Conservation (phyloP, 164 flowering plant species). For the Dillenia turbinata region DNA sequence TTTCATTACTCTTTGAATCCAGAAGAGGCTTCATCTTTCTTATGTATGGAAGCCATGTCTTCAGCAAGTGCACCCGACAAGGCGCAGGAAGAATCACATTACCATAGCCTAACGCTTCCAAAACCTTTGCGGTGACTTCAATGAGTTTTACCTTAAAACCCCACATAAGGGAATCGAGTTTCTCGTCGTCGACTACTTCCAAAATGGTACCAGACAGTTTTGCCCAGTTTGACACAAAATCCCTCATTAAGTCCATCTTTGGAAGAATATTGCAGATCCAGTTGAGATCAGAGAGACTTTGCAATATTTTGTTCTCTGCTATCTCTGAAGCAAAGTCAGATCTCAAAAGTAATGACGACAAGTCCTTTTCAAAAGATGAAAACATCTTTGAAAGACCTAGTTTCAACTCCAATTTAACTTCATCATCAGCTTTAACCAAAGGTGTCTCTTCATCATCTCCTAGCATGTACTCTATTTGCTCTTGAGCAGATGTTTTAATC, state of each 20-base stretch:
- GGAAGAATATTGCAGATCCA: slow-evolving; percentile 73
- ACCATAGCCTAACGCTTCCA: slow-evolving; percentile 90
- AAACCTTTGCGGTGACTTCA: slow-evolving; percentile 58
- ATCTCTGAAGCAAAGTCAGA: slow-evolving; percentile 16
- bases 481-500: slow-evolving; percentile 76
- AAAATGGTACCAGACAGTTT: slow-evolving; percentile 45
- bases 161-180: slow-evolving; percentile 52
- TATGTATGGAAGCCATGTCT: slow-evolving; percentile 79
- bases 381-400: slow-evolving; percentile 41
- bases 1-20: slow-evolving; percentile 38
- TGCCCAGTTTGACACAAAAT: slow-evolving; percentile 65
- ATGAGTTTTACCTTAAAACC: slow-evolving; percentile 59
- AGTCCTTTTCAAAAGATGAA: slow-evolving; percentile 35
- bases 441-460: slow-evolving; percentile 67
- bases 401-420: slow-evolving; percentile 58
- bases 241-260: slow-evolving; percentile 75
- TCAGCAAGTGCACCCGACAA: slow-evolving; percentile 46
- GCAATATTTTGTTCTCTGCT: slow-evolving; percentile 35
- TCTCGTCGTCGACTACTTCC: slow-evolving; percentile 39
- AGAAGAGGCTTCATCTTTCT: slow-evolving; percentile 65
- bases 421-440: slow-evolving; percentile 51
- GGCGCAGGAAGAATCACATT: slow-evolving; percentile 64
- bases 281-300: slow-evolving; percentile 49
- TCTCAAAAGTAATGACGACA: slow-evolving; percentile 37
- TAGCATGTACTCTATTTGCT: slow-evolving; percentile 91